A percentile compares a stretch with the other conserved stretches of the same genome.
Conservation (phyloP, 371 early-diverging fungal species). For the Rhizoclosmatium hyalinum region DNA sequence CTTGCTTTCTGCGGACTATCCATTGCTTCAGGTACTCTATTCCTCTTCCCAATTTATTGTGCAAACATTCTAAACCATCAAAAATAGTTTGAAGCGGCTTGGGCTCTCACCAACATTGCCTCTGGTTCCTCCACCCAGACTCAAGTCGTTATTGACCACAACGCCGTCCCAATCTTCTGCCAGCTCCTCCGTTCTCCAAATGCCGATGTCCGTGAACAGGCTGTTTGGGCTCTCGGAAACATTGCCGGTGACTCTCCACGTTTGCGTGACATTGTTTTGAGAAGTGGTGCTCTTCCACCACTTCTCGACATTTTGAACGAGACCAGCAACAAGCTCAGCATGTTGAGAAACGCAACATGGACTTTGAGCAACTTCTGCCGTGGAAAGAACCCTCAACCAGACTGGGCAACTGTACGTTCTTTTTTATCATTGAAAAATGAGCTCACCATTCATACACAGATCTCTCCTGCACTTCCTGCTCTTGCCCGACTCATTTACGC, state of each 20-base stretch:
- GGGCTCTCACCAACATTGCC: constrained; percentile 99
- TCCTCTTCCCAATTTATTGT: constrained; percentile 6
- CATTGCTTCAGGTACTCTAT: constrained; percentile 82
- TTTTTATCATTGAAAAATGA: constrained; percentile 2
- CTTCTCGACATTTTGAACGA: constrained; percentile 85
- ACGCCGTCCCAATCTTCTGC: constrained; percentile 95
- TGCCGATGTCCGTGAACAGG: constrained; percentile 97
- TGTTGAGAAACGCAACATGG: constrained; percentile 99
- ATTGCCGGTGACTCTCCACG: constrained; percentile 98
- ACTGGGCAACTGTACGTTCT: constrained; percentile 77
- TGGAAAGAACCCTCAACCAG: constrained; percentile 97
- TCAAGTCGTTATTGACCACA: constrained; percentile 89
- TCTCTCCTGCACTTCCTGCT: constrained; percentile 85
- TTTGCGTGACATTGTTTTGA: constrained; percentile 94
- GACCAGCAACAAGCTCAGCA: constrained; percentile 80
- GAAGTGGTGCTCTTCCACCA: constrained; percentile 83
- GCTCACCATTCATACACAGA: constrained; percentile 52
- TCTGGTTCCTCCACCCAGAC: constrained; percentile 98
- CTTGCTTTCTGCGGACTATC: constrained; percentile 69
- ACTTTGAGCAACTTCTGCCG: constrained; percentile 98
- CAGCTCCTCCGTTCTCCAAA: constrained; percentile 85
- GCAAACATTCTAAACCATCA: not conserved
- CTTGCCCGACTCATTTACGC: constrained; percentile 89
- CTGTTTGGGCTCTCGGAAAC: constrained; percentile 99
- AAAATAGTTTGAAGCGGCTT: constrained; percentile 97